Conservation (phyloP, 2,329 filamentous ascomycete genomes). For the Phaeosphaeriaceae sp. region DNA sequence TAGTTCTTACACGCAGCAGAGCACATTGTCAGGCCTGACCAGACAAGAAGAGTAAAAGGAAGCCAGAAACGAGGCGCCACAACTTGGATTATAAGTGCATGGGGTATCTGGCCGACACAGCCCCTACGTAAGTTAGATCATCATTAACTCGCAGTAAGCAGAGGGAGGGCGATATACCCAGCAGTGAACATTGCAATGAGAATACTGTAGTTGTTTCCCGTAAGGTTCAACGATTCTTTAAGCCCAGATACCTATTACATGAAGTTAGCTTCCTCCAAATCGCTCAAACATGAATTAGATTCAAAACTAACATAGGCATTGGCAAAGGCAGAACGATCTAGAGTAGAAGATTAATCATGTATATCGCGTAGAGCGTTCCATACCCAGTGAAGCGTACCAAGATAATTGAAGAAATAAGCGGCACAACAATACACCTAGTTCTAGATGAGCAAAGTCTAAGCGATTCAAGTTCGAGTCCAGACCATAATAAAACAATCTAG, state of each 20-base stretch:
- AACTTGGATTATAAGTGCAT: slow-evolving; percentile 38
- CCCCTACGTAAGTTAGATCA: slow-evolving; percentile 13
- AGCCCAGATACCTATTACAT: slow-evolving; percentile 28
- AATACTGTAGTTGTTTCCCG: slow-evolving; percentile 39
- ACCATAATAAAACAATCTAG: slow-evolving; percentile 38
- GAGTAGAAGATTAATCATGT: not conserved
- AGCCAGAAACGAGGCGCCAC: slow-evolving; percentile 38
- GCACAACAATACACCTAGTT: slow-evolving; percentile 37
- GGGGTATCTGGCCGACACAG: slow-evolving; percentile 38
- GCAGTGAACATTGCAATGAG: slow-evolving; percentile 37
- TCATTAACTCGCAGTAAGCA: not conserved
- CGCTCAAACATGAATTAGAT: not conserved
- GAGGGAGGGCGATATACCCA: slow-evolving; percentile 16
- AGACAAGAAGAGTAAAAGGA: slow-evolving; percentile 34
- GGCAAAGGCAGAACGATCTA: slow-evolving; percentile 35
- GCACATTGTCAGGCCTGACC: slow-evolving; percentile 39
- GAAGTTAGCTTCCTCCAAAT: not conserved
- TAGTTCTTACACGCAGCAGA: slow-evolving; percentile 37
- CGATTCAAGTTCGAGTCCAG: not conserved
- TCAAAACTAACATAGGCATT: slow-evolving; percentile 34
- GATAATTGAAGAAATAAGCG: slow-evolving; percentile 42
- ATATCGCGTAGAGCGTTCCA: not conserved
- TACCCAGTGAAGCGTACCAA: slow-evolving; percentile 19
- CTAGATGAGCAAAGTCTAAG: not conserved
- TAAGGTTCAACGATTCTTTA: slow-evolving; percentile 30